Base-by-base conservation (phyloP, 1,284 basidiomycete genomes). In the Prillingera fragicola region DNA sequence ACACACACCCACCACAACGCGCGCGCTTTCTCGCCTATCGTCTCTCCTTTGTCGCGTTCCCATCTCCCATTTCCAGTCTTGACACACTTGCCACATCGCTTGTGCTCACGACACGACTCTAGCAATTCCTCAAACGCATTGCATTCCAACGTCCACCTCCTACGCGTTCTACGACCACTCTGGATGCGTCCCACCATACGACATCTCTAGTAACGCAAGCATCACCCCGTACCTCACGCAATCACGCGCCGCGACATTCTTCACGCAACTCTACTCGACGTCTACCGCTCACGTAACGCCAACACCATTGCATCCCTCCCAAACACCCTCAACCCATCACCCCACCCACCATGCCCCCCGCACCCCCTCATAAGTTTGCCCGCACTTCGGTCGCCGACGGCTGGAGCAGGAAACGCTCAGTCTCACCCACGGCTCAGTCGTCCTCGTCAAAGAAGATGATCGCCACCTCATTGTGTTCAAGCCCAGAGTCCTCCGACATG, bases 371-470 rank as follows among this genome's bases (percentile, higher is more conserved):
- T 45, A 64, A 64, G 47, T 51, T 57, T n/a, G 56, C 59, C n/a
- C 58, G 64, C 38, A 60, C 61, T 26, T 66, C 60, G 31, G 59
- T 62, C 33, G n/a, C n/a, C n/a, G 62, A 69, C 45, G 60, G 60
- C 23, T 64, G 61, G 50, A 59, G 53, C 41, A 60, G 62, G 41
- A 65, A 67, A 50, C 61, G 63, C 26, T 65, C 63, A 6, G 62
- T 58, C 18, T 66, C 64, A 6, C 62, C 65, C 29, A 31, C n/a
- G 29, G 29, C 29, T 31, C 29, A 17, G 13, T 17, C 29, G 29
- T 15, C 29, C n/a, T 15, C 29, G 13, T 31, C n/a, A 17, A 31
- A n/a, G n/a, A n/a, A 24, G 34, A 9, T 23, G 13, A 15, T 33
- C 41, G 36, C 39, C 1, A 32, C 46, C 9, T 24, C 32, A 13